These are phyloP conservation scores for Chenopodium quinoa DNA, from an alignment of 148 eudicot species.

Conservation along the genomic window DNA sequence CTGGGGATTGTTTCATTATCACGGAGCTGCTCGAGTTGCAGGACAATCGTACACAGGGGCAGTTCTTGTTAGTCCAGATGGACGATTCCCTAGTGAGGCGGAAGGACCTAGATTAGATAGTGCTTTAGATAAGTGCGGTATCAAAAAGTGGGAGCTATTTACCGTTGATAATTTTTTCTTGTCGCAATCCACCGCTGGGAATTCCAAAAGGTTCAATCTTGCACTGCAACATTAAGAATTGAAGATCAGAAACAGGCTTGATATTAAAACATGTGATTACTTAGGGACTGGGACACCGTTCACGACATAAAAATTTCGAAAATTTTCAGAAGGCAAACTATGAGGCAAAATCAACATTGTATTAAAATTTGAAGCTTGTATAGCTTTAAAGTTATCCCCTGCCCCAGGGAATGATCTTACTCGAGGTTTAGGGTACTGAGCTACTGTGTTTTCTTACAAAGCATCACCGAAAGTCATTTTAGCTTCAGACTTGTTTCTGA, in stretches of 20 bases:
- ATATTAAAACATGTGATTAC: not conserved
- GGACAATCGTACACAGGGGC: constrained; percentile 97
- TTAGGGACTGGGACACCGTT: not conserved
- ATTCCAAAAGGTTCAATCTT: constrained; percentile 78
- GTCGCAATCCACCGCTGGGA: constrained; percentile 69
- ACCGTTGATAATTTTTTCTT: constrained; percentile 82
- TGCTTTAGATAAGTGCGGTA: constrained; percentile 73
- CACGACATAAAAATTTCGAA: not conserved
- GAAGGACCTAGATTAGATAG: constrained; percentile 40
- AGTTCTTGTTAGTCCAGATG: constrained; percentile 82
- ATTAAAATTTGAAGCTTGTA: not conserved
- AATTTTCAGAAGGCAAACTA: not conserved
- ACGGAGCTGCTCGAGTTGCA: constrained; percentile 94
- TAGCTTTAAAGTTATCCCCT: not conserved
- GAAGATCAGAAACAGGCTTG: constrained; percentile 24
- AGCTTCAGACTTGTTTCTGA: not conserved
- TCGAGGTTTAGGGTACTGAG: not conserved
- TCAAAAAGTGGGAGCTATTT: constrained; percentile 85
- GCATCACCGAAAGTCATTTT: not conserved
- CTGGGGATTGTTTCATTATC: constrained; percentile 99
- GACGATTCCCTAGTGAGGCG: constrained; percentile 50
- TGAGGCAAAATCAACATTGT: not conserved
- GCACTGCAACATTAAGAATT: constrained; percentile 49
- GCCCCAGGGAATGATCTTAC: not conserved
- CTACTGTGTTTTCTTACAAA: not conserved